A percentile compares a stretch with the other conserved stretches of the same genome.
Conservation (phyloP, 768 basidiomycete species). For the Phylloporus arenicola region DNA sequence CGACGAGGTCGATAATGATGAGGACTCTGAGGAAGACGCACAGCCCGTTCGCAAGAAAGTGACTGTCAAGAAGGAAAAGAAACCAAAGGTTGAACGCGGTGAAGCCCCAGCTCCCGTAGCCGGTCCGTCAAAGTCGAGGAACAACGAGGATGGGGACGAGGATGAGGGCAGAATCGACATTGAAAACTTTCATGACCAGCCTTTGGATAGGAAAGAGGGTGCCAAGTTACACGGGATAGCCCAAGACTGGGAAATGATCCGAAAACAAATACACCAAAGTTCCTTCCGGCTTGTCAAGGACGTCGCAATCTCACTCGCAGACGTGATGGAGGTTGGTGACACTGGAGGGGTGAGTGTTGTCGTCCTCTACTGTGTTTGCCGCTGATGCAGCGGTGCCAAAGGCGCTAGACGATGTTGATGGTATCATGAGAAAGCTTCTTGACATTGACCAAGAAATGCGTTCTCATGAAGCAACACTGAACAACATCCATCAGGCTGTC, state of each 20-base stretch:
- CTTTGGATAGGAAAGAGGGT: constrained; percentile 50
- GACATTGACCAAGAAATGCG: constrained; percentile 61
- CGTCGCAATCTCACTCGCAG: constrained; percentile 56
- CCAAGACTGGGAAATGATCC: constrained; percentile 57
- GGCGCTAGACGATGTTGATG: constrained; percentile 58
- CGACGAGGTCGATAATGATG: constrained; percentile 38
- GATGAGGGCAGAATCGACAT: constrained; percentile 51
- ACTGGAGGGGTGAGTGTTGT: constrained; percentile 42
- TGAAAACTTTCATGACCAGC: constrained; percentile 59
- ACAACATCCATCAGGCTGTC: constrained; percentile 52
- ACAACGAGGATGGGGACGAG: constrained; percentile 35
- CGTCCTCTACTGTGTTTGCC: not conserved
- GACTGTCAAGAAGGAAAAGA: constrained; percentile 30
- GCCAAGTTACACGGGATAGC: constrained; percentile 52
- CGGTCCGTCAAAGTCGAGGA: constrained; percentile 17
- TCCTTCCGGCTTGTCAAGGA: constrained; percentile 45
- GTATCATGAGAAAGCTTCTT: constrained; percentile 60
- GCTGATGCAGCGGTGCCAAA: constrained; percentile 20
- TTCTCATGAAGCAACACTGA: constrained; percentile 49
- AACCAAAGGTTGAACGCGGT: constrained; percentile 23
- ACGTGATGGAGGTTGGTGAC: constrained; percentile 51
- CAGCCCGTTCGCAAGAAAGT: constrained; percentile 31
- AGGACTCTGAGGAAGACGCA: constrained; percentile 36
- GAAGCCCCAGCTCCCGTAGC: constrained; percentile 14
- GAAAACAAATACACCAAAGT: constrained; percentile 40